These are phyloP conservation scores for Solanum appendiculatum DNA, from an alignment of 257 asterid species.

Conservation along the genomic window DNA sequence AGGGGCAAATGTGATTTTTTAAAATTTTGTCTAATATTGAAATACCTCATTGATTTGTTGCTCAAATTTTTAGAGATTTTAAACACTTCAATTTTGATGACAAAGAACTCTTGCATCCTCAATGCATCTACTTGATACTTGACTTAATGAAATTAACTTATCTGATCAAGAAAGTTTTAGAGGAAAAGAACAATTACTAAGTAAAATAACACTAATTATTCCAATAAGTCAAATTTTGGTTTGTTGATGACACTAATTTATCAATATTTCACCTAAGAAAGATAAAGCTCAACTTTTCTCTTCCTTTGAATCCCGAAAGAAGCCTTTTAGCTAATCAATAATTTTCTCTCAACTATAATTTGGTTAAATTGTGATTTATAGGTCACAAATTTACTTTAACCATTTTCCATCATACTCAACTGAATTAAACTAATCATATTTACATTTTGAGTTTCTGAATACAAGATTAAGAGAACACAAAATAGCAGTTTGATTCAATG, in stretches of 20 bases:
- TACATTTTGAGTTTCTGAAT: background rate
- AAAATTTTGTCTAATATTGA: background rate
- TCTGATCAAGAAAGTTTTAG: background rate
- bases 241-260: background rate
- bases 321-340: background rate
- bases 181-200: background rate
- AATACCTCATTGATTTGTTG: background rate
- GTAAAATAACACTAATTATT: background rate
- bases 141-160: background rate
- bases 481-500: background rate
- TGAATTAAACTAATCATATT: background rate
- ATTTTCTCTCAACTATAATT: no score
- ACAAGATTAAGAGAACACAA: background rate
- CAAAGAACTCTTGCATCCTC: background rate
- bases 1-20: background rate
- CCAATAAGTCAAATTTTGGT: background rate
- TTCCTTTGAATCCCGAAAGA: background rate
- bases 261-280: background rate
- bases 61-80: background rate
- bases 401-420: background rate
- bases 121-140: background rate
- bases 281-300: background rate
- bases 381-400: background rate
- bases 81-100: background rate
- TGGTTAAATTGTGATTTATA: background rate